Conservation (phyloP, 2,329 filamentous ascomycete genomes). For the Magnaporthiopsis rhizophila region DNA sequence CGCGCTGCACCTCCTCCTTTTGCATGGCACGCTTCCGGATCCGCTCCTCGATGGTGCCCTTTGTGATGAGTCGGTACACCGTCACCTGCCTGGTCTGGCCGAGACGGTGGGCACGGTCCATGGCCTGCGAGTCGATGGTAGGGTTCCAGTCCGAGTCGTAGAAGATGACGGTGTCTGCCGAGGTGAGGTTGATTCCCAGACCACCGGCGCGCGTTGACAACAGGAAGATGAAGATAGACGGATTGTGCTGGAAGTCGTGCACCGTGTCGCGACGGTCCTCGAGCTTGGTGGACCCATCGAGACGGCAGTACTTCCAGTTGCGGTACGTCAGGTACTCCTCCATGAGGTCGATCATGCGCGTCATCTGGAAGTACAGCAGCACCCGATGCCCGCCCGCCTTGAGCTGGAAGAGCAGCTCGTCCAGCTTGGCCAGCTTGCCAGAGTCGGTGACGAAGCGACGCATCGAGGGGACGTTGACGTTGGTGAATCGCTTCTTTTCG, state of each 20-base stretch:
- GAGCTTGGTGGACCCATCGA: constrained; percentile 94
- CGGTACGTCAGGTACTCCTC: constrained; percentile 98
- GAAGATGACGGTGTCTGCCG: constrained; percentile 97
- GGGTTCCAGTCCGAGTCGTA: constrained; percentile 99
- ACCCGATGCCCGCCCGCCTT: constrained; percentile 92
- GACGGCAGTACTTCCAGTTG: constrained; percentile 96
- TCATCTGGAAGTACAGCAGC: constrained; percentile 99
- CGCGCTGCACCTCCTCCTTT: constrained; percentile 97
- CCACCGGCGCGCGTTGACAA: constrained; percentile 94
- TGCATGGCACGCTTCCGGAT: constrained; percentile 95
- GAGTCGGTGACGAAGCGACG: constrained; percentile 95
- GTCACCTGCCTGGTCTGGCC: constrained; percentile 94
- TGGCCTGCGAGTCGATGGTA: constrained; percentile 96
- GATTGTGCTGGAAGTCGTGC: constrained; percentile 87
- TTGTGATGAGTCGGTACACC: constrained; percentile 94
- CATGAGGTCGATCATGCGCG: constrained; percentile 98
- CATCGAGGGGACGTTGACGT: constrained; percentile 93
- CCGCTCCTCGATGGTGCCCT: constrained; percentile 93
- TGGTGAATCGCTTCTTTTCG: constrained; percentile 76
- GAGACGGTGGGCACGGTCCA: constrained; percentile 97
- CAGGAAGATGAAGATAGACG: constrained; percentile 95
- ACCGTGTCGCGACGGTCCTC: constrained; percentile 96
- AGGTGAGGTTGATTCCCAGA: constrained; percentile 94
- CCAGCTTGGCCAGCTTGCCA: constrained; percentile 87
- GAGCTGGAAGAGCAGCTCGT: constrained; percentile 77